Conservation (phyloP, 73 alveolate species). For the Stentor roeselii region DNA sequence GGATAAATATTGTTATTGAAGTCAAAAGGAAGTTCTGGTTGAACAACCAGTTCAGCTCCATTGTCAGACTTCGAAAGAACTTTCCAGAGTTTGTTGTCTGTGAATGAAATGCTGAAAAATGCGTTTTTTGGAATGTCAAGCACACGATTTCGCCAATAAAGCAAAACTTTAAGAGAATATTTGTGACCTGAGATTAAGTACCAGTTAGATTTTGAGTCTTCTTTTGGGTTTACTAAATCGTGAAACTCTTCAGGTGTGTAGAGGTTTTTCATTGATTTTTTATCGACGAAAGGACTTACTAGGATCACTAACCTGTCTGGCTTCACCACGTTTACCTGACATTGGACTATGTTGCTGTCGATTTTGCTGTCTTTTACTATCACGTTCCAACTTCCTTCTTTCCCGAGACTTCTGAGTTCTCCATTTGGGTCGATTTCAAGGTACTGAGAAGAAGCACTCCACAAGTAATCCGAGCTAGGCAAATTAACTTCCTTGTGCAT, state of each 20-base stretch:
- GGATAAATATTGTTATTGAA: conserved; percentile 5
- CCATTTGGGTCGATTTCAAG: conserved; percentile 41
- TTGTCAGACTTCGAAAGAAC: not conserved
- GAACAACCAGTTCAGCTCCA: not conserved
- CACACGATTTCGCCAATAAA: conserved; percentile 5
- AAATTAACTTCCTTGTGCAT: conserved; percentile 18
- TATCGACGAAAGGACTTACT: not conserved
- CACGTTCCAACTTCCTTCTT: conserved; percentile 33
- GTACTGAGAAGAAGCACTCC: conserved; percentile 28
- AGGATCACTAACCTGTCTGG: conserved; percentile 48
- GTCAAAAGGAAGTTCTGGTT: not conserved
- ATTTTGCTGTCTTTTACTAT: conserved; percentile 42
- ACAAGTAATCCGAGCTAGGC: conserved; percentile 43
- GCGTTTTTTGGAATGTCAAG: conserved; percentile 19
- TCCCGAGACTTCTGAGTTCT: conserved; percentile 33
- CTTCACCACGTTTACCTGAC: conserved; percentile 39
- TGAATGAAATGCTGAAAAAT: not conserved
- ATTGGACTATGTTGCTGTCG: conserved; percentile 48
- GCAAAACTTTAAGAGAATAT: not conserved
- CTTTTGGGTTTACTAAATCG: conserved; percentile 21
- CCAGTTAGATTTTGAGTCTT: not conserved
- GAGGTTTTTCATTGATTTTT: not conserved
- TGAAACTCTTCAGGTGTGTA: conserved; percentile 17
- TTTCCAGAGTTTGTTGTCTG: not conserved
- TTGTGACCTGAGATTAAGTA: conserved; percentile 19